Evolutionary conservation across 306 rosid genomes (phyloP).

Genomic region (Gastrolobium villosum): DNA sequence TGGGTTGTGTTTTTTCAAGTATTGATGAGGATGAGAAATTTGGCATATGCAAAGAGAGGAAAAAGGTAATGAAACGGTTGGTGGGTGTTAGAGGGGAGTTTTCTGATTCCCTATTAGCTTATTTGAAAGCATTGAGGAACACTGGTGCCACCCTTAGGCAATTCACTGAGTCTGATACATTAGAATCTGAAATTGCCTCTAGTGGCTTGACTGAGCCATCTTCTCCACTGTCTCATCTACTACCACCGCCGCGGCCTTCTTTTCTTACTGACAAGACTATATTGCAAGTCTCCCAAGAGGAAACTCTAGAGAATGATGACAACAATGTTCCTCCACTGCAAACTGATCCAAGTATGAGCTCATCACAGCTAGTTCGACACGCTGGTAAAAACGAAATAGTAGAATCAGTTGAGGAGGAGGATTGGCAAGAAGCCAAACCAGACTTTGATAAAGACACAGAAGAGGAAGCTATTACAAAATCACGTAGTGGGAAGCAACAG

Average conservation of each 20-base stretch:
- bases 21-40: conserved; percentile 75
- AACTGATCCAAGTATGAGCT: conserved; percentile 45
- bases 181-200: conserved; percentile 70
- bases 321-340: conserved; percentile 39
- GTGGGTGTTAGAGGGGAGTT: conserved; percentile 73
- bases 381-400: conserved; percentile 49
- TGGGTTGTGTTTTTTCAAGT: conserved; percentile 90
- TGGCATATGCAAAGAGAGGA: conserved; percentile 79
- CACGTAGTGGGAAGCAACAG: conserved; percentile 56
- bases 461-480: conserved; percentile 59
- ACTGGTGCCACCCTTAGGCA: conserved; percentile 89
- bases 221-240: conserved; percentile 65
- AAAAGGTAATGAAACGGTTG: conserved; percentile 79
- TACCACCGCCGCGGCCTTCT: conserved; percentile 80
- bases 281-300: conserved; percentile 47
- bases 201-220: conserved; percentile 59
- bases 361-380: conserved; percentile 46
- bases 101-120: conserved; percentile 78
- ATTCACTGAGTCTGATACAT: conserved; percentile 79
- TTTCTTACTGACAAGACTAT: conserved; percentile 60
- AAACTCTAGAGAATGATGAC: conserved; percentile 53
- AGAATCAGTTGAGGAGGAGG: conserved; percentile 65
- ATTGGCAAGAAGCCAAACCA: conserved; percentile 81
- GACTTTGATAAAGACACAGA: conserved; percentile 79
- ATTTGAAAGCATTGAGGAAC: conserved; percentile 78